These are phyloP conservation scores for Radiomyces spectabilis DNA, from an alignment of 192 early-diverging fungal species.

Conservation along the genomic window DNA sequence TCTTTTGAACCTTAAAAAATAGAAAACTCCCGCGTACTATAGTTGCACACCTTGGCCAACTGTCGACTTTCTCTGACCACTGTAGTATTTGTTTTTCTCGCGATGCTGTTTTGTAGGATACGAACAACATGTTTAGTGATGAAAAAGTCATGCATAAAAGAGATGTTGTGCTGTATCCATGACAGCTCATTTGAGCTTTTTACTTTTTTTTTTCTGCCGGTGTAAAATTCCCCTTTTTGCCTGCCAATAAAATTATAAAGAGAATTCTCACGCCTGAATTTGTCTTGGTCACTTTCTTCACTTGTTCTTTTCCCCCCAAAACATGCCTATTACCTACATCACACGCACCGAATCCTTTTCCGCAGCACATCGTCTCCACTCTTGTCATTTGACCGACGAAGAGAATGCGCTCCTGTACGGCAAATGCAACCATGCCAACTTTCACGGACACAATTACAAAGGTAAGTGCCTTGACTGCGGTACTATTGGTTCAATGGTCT, in stretches of 20 bases:
- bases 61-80: background rate
- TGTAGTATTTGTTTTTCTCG: background rate
- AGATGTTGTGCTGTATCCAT: no score
- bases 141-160: no score
- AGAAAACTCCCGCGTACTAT: background rate
- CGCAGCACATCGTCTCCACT: slow-evolving; percentile 84
- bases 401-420: slow-evolving; percentile 74
- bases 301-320: slow-evolving; percentile 5
- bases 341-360: slow-evolving; percentile 77
- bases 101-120: background rate
- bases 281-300: background rate
- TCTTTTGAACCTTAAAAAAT: no score
- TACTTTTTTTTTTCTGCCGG: no score
- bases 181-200: no score
- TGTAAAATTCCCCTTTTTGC: no score
- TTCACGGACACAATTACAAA: slow-evolving; percentile 91
- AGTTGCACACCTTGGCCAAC: background rate
- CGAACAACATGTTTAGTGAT: no score
- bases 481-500: background rate
- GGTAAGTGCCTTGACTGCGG: slow-evolving; percentile 25
- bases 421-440: slow-evolving; percentile 80
- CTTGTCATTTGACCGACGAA: slow-evolving; percentile 57
- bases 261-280: no score
- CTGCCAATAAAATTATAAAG: no score
- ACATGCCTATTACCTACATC: slow-evolving; percentile 54